Percentiles rank a stretch among this genome's conserved stretches.
These are phyloP conservation scores for Alternaria viburni DNA, from an alignment of 2,329 filamentous ascomycete species.

Conservation along the genomic window DNA sequence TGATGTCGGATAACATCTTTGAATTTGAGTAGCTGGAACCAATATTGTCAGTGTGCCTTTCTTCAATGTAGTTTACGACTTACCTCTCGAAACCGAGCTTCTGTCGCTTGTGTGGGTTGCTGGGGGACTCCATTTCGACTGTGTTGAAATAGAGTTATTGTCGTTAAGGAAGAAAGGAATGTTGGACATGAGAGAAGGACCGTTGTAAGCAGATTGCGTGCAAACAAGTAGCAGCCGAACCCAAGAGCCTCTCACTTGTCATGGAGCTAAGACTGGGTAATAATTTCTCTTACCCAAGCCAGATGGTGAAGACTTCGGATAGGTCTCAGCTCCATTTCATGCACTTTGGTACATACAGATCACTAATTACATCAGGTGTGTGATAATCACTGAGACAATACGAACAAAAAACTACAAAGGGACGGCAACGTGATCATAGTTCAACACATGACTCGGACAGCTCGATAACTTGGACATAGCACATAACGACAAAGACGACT, in stretches of 20 bases:
- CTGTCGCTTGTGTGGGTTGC: background rate
- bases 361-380: no score
- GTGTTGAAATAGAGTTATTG: background rate
- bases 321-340: no score
- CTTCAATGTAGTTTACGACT: background rate
- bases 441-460: no score
- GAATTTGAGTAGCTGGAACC: background rate
- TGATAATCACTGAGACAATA: no score
- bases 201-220: background rate
- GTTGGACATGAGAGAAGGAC: background rate
- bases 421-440: no score
- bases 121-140: background rate
- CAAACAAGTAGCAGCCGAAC: background rate
- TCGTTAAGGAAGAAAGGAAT: background rate
- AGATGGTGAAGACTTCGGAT: no score
- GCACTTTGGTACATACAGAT: no score
- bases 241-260: background rate
- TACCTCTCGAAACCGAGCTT: background rate
- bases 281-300: no score
- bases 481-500: no score
- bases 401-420: no score
- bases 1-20: background rate
- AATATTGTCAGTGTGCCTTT: background rate
- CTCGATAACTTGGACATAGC: no score
- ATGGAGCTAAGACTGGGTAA: no score